These are phyloP conservation scores for Cladophialophora immunda DNA, from an alignment of 2,329 filamentous ascomycete genomes.

Conservation along the genomic window DNA sequence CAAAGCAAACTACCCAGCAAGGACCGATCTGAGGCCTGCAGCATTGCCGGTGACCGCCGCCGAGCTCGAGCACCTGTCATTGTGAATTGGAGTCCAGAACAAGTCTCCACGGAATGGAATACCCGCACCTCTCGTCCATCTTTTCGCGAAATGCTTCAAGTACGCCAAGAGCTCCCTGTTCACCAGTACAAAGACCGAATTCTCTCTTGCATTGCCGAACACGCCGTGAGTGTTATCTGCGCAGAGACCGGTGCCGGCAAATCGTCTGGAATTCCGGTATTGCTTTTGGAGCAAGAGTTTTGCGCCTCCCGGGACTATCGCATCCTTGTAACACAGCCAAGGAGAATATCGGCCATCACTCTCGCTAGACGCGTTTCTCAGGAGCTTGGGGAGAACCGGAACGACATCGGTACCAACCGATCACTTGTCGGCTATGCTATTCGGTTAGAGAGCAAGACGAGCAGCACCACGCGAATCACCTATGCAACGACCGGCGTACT, in stretches of 20 bases:
- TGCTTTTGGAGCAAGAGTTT: constrained; percentile 88
- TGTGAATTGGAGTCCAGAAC: constrained; percentile 22
- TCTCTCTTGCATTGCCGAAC: constrained; percentile 75
- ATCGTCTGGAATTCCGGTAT: constrained; percentile 96
- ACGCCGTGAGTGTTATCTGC: constrained; percentile 91
- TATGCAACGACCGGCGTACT: constrained; percentile 89
- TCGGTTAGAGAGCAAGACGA: constrained; percentile 86
- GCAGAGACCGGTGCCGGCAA: constrained; percentile 98
- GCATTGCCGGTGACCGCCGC: background rate
- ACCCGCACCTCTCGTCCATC: constrained; percentile 28
- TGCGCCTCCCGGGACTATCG: constrained; percentile 82
- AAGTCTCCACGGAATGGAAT: constrained; percentile 34
- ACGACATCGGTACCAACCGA: constrained; percentile 80
- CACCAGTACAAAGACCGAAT: constrained; percentile 84
- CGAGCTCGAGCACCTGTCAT: constrained; percentile 16
- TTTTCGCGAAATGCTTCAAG: constrained; percentile 82
- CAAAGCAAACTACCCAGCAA: constrained; percentile 43
- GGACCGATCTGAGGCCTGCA: constrained; percentile 42
- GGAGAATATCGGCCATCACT: constrained; percentile 95
- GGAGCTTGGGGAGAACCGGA: constrained; percentile 85
- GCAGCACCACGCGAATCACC: constrained; percentile 81
- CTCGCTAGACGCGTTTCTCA: constrained; percentile 92
- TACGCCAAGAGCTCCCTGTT: constrained; percentile 85
- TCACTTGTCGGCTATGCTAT: constrained; percentile 96
- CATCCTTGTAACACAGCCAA: constrained; percentile 93